A percentile compares a stretch with the other conserved stretches of the same genome.
phyloP scores from a whole-genome alignment of 176 grass and related monocot species.

The Zea luxurians region DNA sequence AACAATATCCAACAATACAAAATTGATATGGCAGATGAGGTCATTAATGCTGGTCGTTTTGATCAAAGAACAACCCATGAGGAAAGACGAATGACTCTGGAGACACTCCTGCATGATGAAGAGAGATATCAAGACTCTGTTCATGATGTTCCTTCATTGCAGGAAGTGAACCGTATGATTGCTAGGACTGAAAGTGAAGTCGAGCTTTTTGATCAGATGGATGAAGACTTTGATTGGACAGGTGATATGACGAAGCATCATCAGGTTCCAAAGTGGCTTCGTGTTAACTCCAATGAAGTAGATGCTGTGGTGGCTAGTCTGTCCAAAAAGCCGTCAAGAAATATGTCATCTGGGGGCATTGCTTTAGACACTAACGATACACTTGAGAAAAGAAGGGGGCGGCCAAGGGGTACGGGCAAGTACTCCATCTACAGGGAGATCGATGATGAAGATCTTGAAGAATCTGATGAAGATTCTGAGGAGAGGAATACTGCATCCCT shows the following conservation, averaged over 20 bases:
- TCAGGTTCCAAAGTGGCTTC: slow-evolving; percentile 94
- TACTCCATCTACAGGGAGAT: slow-evolving; percentile 84
- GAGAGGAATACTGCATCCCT: slow-evolving; percentile 59
- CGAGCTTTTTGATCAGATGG: slow-evolving; percentile 99
- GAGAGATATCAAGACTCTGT: slow-evolving; percentile 94
- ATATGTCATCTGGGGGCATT: slow-evolving; percentile 57
- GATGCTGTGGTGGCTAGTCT: slow-evolving; percentile 63
- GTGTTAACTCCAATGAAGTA: slow-evolving; percentile 69
- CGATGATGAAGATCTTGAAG: slow-evolving; percentile 80
- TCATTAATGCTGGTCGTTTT: slow-evolving; percentile 99
- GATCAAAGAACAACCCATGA: slow-evolving; percentile 99
- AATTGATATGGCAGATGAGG: slow-evolving; percentile 99
- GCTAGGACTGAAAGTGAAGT: slow-evolving; percentile 83
- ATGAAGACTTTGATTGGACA: slow-evolving; percentile 97
- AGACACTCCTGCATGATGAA: slow-evolving; percentile 94
- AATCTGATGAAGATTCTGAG: slow-evolving; percentile 79
- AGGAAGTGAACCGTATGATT: slow-evolving; percentile 99
- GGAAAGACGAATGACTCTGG: slow-evolving; percentile 92
- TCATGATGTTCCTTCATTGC: slow-evolving; percentile 97
- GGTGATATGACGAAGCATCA: slow-evolving; percentile 81
- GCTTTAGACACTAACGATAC: slow-evolving; percentile 52
- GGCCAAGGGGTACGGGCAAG: slow-evolving; percentile 54
- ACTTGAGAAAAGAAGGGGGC: slow-evolving; percentile 70
- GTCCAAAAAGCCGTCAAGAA: slow-evolving; percentile 75
- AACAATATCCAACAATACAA: slow-evolving; percentile 99